Evolutionary conservation across 2,329 filamentous ascomycete species (phyloP).

Genomic region (Cyphellophora attinorum): DNA sequence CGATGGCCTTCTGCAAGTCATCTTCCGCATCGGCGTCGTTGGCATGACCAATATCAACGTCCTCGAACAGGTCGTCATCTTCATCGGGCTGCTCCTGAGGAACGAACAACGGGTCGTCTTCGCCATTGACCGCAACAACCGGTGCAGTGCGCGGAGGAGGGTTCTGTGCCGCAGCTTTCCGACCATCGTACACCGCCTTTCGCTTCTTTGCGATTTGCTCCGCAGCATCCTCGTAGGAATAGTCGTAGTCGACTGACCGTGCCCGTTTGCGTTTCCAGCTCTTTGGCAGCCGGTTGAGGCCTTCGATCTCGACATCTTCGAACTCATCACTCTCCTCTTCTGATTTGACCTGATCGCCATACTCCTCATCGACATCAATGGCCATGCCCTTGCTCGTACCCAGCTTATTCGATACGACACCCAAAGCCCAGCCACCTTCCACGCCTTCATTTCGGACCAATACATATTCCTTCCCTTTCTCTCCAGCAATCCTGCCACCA

Average conservation of each 20-base stretch:
- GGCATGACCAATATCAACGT: slow-evolving; percentile 28
- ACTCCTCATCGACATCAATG: slow-evolving; percentile 70
- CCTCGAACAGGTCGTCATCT: slow-evolving; percentile 44
- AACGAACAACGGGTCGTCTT: slow-evolving; percentile 49
- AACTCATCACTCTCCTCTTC: slow-evolving; percentile 63
- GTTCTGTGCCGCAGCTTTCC: slow-evolving; percentile 14
- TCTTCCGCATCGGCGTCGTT: slow-evolving; percentile 43
- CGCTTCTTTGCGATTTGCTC: slow-evolving; percentile 33
- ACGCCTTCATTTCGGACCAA: slow-evolving; percentile 91
- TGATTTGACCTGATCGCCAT: slow-evolving; percentile 33
- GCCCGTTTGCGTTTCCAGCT: slow-evolving; percentile 29
- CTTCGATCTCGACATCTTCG: slow-evolving; percentile 87
- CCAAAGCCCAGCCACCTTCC: slow-evolving; percentile 91
- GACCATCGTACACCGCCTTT: slow-evolving; percentile 37
- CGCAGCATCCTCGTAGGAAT: slow-evolving; percentile 23
- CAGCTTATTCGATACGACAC: slow-evolving; percentile 80
- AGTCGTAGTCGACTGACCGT: slow-evolving; percentile 25
- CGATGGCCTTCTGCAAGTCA: slow-evolving; percentile 72
- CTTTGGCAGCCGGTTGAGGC: slow-evolving; percentile 74
- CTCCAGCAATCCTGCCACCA: slow-evolving; percentile 49
- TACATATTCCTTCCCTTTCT: slow-evolving; percentile 88
- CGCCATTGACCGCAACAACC: slow-evolving; percentile 17
- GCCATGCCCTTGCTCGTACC: slow-evolving; percentile 73
- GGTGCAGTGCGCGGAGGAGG: not conserved
- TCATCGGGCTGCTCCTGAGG: slow-evolving; percentile 35